Percentiles rank a stretch among this genome's conserved stretches.
These are phyloP conservation scores for Leptographium radiaticola DNA, from an alignment of 2,329 filamentous ascomycete genomes.

Conservation along the genomic window DNA sequence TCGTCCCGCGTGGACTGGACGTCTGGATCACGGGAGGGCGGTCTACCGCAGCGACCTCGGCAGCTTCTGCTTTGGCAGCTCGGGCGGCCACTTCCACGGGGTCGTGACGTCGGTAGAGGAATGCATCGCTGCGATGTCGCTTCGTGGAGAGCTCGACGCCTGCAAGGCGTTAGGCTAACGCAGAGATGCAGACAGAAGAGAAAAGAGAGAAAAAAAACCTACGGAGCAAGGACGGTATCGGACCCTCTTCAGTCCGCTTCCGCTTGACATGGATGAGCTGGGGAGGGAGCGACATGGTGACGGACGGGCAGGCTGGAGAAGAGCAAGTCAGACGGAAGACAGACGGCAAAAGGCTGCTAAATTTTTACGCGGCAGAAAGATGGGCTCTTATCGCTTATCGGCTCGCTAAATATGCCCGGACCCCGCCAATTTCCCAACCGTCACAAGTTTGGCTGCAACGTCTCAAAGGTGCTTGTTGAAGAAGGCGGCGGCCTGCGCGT, in stretches of 20 bases:
- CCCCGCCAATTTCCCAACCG: no score
- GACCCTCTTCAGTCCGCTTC: constrained; percentile 39
- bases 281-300: constrained; percentile 41
- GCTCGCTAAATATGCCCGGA: no score
- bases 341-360: neutral
- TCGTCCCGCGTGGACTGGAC: constrained; percentile 25
- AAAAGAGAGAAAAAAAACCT: neutral
- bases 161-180: neutral
- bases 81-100: constrained; percentile 12
- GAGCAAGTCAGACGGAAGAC: neutral
- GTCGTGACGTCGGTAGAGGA: constrained; percentile 42
- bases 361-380: no score
- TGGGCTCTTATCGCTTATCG: no score
- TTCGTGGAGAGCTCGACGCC: constrained; percentile 36
- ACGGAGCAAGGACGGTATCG: constrained; percentile 44
- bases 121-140: constrained; percentile 37
- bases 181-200: neutral
- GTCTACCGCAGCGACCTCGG: constrained; percentile 13
- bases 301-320: neutral
- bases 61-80: constrained; percentile 11
- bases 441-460: no score
- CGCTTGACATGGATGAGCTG: constrained; percentile 49
- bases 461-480: constrained; percentile 26
- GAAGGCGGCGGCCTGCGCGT: constrained; percentile 29
- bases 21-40: constrained; percentile 27